A percentile compares a stretch with the other conserved stretches of the same genome.
Evolutionary conservation across 108 stramenopile genomes (phyloP).

Genomic region (Licmophora abbreviata): DNA sequence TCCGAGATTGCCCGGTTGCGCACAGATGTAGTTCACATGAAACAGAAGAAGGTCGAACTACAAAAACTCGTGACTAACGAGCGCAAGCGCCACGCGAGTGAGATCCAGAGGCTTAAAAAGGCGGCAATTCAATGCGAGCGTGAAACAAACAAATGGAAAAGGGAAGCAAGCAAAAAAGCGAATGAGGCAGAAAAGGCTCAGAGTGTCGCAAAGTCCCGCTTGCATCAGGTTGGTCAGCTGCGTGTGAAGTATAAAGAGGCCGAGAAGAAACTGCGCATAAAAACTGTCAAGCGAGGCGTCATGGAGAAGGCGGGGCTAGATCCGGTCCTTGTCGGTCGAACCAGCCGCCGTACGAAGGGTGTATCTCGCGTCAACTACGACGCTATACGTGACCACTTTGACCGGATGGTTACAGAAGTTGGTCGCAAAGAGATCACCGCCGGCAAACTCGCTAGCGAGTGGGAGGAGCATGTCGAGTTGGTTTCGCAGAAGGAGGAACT

Average conservation of each 20-base stretch:
- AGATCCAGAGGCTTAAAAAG: conserved; percentile 41
- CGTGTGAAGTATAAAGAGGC: conserved; percentile 58
- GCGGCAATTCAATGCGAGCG: conserved; percentile 37
- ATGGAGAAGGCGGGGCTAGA: conserved; percentile 59
- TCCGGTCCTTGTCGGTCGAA: conserved; percentile 44
- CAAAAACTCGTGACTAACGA: conserved; percentile 36
- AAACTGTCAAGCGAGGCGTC: conserved; percentile 49
- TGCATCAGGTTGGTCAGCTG: conserved; percentile 29
- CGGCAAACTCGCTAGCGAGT: conserved; percentile 55
- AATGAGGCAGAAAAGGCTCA: conserved; percentile 53
- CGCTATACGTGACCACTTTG: conserved; percentile 42
- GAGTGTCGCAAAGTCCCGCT: conserved; percentile 38
- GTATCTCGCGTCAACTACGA: conserved; percentile 2
- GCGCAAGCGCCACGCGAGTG: conserved; percentile 24
- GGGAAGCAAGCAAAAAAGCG: conserved; percentile 18
- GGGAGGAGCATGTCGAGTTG: conserved; percentile 60
- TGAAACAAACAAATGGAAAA: conserved; percentile 29
- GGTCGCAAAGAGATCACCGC: conserved; percentile 45
- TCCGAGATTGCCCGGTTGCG: conserved; percentile 28
- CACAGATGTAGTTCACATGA: conserved; percentile 35
- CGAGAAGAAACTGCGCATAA: conserved; percentile 52
- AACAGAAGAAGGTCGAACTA: conserved; percentile 35
- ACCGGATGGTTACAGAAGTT: conserved; percentile 45
- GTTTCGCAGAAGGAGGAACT: conserved; percentile 23
- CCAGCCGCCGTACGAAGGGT: background rate